Evolutionary conservation across 768 basidiomycete species (phyloP), one percentile per base, ranked within the genome.

Genomic region (Nidularia sp.): DNA sequence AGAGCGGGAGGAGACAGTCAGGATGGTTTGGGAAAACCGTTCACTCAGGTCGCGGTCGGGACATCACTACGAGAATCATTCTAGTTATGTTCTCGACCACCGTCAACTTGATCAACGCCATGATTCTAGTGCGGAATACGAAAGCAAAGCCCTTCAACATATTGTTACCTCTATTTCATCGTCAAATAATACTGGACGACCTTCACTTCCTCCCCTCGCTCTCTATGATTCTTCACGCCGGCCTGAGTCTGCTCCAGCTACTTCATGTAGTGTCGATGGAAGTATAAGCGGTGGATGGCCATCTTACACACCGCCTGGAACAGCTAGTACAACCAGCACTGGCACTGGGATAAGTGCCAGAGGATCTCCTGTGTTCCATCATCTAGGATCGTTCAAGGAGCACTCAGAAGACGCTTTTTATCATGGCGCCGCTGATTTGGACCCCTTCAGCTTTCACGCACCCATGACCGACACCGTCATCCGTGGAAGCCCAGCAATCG

Each of bases 1-100:
- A 54, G 90, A 92, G 60, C 75, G 83, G 35, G 80, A 84, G 60
- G 81, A 83, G 52, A 81, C 80, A 0, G 70, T 91, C 45, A 76
- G 74, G 57, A 63, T 75, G 65, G 67, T 80, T 8, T 79, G 79
- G 78, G 73, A 80, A 45, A 71, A 69, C 53, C 43, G 43, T 22
- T 45, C 9, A 2, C 7, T 51, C 48, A 49, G 6, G n/a, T 44
- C 43, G 31, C 6, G 13, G 50, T 35, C 34, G 3, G 25, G 25
- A 25, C 25, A 25, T 25, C 25, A 25, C 39, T 15, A 50, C 36
- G 15, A 6, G 7, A 10, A 25, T 48, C 47, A 48, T 32, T 15
- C 10, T 12, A 33, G 34, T 31, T 35, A 39, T n/a, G 15, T 18
- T 22, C 13, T 12, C 8, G 47, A 12, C 12, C 8, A 22, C 13